Evolutionary conservation across 768 basidiomycete species (phyloP), one percentile per base, ranked within the genome.

Genomic region (Dictyophora rubrovolvata): DNA sequence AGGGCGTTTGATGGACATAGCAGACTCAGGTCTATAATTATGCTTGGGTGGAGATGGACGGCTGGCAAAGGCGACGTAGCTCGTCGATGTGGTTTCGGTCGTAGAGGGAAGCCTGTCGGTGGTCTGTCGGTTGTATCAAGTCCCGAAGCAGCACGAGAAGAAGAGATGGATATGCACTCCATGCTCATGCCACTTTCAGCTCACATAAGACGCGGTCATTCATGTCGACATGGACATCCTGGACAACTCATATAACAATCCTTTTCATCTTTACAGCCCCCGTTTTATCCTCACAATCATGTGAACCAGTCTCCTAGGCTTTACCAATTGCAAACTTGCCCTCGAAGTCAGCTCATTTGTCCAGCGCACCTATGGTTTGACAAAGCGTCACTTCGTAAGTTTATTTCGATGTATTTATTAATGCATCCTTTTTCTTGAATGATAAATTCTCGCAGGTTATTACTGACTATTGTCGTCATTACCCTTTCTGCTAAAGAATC

Each of bases 251-350:
- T 21, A 55, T 55, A 36, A 55, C 12, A 16, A 20, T 37, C 54
- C 54, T 55, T 21, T 55, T 28, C 54, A n/a, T 23, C 33, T 53
- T 23, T 18, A 51, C 18, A 28, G 1, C 35, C 35, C n/a, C 10
- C 23, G 21, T 52, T 34, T 36, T 14, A 23, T n/a, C 46, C 21
- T 28, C 11, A 34, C 22, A 49, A 65, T 48, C 36, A 61, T 55
- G 22, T 22, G 22, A 6, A 89, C 89, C 70, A 81, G 81, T 50
- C 77, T 93, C 22, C 72, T 91, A 53, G 89, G 91, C 71, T 91
- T 93, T 72, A 93, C 91, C 37, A 93, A 93, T 70, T 91, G 91
- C 64, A 70, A 87, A 58, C 75, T 94, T 22, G 83, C 87, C 1
- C 79, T 77, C 56, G 89, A 93, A 68, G 89, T 92, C 66, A 92